Percentiles rank a stretch among this genome's conserved stretches.
Evolutionary conservation across 2,329 filamentous ascomycete genomes (phyloP).

Genomic region (Trichocomaceae sp.): DNA sequence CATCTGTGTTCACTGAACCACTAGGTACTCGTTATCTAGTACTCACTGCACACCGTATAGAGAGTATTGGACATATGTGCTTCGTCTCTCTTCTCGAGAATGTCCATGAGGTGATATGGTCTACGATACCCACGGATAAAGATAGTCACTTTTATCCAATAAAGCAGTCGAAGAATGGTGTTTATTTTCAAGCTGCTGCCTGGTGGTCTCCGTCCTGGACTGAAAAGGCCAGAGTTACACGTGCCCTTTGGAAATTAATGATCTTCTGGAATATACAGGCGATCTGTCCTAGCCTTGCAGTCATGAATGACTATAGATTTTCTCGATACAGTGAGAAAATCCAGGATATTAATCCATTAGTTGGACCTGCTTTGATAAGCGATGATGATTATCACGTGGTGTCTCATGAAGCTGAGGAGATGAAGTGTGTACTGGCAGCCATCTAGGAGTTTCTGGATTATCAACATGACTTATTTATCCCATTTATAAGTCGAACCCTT

Average conservation of each 20-base stretch:
- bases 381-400: not conserved
- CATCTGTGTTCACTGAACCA: not conserved
- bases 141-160: not conserved
- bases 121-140: not conserved
- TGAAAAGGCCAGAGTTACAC: not conserved
- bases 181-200: not conserved
- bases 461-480: too few relatives aligned
- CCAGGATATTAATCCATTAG: not conserved
- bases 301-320: not conserved
- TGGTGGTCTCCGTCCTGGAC: slow-evolving; percentile 6
- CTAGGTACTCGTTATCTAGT: slow-evolving; percentile 2
- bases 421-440: not conserved
- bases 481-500: too few relatives aligned
- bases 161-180: not conserved
- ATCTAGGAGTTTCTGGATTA: not conserved
- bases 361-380: not conserved
- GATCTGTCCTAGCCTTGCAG: not conserved
- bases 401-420: not conserved
- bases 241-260: slow-evolving; percentile 2
- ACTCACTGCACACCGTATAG: slow-evolving; percentile 9
- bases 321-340: slow-evolving; percentile 1
- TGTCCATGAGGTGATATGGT: slow-evolving; percentile 8
- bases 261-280: not conserved
- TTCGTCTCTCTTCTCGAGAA: slow-evolving; percentile 11
- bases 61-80: slow-evolving; percentile 7